Conservation (phyloP, 257 asterid genomes). For the Linaria vulgaris region DNA sequence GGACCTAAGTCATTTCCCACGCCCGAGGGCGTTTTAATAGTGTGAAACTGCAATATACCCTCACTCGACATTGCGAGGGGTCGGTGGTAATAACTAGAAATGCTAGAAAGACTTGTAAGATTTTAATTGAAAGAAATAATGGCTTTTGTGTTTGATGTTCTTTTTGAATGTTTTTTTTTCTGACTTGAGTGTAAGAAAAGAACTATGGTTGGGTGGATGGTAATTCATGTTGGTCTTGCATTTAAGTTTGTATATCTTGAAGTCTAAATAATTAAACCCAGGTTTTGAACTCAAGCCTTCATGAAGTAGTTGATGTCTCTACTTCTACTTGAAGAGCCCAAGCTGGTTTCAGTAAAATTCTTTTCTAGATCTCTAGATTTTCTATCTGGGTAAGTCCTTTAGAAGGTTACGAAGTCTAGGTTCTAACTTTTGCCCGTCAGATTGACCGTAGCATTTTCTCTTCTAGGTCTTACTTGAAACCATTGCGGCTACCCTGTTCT, state of each 20-base stretch:
- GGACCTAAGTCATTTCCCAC: background rate
- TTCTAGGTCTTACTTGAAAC: constrained; percentile 10
- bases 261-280: constrained; percentile 11
- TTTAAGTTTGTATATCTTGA: background rate
- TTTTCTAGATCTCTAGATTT: background rate
- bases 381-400: background rate
- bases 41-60: background rate
- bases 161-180: background rate
- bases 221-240: background rate
- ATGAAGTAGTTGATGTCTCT: background rate
- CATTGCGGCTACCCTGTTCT: background rate
- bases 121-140: background rate
- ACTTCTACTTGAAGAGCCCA: background rate
- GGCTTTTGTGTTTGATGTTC: background rate
- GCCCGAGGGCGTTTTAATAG: background rate
- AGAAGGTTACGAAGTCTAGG: background rate
- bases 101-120: background rate
- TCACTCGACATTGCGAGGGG: background rate
- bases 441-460: background rate
- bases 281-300: constrained; percentile 3
- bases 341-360: background rate
- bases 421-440: background rate
- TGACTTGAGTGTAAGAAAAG: background rate
- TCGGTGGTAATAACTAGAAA: background rate
- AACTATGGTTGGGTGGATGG: background rate